phyloP scores from a whole-genome alignment of 768 basidiomycete species.

The Naganishia vaughanmartiniae region DNA sequence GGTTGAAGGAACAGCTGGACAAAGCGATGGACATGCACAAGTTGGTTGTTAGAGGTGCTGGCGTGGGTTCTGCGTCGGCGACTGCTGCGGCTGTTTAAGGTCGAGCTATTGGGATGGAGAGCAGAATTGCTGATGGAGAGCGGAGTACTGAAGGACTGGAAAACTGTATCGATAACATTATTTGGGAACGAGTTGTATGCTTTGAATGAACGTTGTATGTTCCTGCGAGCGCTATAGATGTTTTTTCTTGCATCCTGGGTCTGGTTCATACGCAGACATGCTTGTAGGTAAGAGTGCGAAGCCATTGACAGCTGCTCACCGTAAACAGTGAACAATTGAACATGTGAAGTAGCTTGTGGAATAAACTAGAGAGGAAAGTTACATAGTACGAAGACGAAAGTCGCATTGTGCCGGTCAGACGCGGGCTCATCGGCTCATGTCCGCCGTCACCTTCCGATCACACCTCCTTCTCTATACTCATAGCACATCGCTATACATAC shows the following conservation, averaged over 20 bases:
- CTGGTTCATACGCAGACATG: too few relatives aligned
- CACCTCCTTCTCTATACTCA: background rate
- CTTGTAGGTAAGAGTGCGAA: too few relatives aligned
- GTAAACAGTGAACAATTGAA: too few relatives aligned
- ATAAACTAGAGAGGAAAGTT: too few relatives aligned
- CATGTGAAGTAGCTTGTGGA: too few relatives aligned
- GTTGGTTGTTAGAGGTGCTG: background rate
- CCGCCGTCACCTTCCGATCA: background rate
- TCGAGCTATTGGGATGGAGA: background rate
- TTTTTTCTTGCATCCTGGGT: too few relatives aligned
- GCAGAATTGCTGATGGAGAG: too few relatives aligned
- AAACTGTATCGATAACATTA: slow-evolving; percentile 3
- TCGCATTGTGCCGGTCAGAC: too few relatives aligned
- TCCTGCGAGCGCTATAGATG: background rate
- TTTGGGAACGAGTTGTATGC: background rate
- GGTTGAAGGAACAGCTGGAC: slow-evolving; percentile 18
- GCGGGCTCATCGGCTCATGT: background rate
- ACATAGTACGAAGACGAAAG: too few relatives aligned
- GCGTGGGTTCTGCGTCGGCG: background rate
- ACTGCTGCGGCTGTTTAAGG: background rate
- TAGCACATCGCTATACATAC: too few relatives aligned
- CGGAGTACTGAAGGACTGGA: background rate
- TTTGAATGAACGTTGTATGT: background rate
- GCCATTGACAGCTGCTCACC: too few relatives aligned
- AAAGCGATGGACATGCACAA: slow-evolving; percentile 23